Evolutionary conservation across 1,139 yeast species (phyloP).

Genomic region (Meyerozyma sp.): DNA sequence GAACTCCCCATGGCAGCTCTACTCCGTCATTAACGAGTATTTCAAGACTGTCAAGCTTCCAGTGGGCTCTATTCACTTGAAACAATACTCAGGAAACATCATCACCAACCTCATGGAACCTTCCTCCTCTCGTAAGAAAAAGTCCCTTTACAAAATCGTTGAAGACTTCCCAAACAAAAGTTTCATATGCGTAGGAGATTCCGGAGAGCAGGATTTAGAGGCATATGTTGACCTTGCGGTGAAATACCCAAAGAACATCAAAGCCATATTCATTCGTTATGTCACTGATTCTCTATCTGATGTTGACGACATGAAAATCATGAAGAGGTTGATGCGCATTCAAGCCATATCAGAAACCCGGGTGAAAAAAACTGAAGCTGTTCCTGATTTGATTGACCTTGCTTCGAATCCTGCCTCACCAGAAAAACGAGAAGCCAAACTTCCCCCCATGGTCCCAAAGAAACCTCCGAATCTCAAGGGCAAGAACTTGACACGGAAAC

Average conservation of each 20-base stretch:
- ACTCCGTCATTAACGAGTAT: conserved; percentile 58
- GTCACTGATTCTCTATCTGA: conserved; percentile 67
- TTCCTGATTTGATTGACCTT: conserved; percentile 28
- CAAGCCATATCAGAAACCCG: conserved; percentile 5
- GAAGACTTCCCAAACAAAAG: conserved; percentile 71
- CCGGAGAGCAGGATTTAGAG: conserved; percentile 93
- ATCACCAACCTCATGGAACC: conserved; percentile 82
- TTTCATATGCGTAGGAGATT: conserved; percentile 86
- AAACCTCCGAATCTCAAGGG: conserved; percentile 34
- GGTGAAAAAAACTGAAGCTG: conserved; percentile 1
- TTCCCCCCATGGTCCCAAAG: conserved; percentile 37
- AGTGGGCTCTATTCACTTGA: conserved; percentile 71
- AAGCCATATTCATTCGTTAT: conserved; percentile 77
- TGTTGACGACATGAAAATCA: conserved; percentile 37
- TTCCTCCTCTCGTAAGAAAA: conserved; percentile 71
- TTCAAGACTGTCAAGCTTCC: conserved; percentile 58
- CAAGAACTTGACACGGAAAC: conserved; percentile 5
- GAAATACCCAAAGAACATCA: conserved; percentile 54
- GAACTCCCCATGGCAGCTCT: conserved; percentile 91
- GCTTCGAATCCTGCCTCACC: conserved; percentile 16
- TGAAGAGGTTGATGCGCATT: conserved; percentile 26
- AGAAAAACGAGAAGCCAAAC: conserved; percentile 13
- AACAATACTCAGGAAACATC: conserved; percentile 80
- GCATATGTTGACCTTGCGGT: conserved; percentile 75
- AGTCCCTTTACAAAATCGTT: conserved; percentile 58